A percentile compares a stretch with the other conserved stretches of the same genome.
These are phyloP conservation scores for Filobasidium floriforme DNA, from an alignment of 768 basidiomycete species.

Conservation along the genomic window DNA sequence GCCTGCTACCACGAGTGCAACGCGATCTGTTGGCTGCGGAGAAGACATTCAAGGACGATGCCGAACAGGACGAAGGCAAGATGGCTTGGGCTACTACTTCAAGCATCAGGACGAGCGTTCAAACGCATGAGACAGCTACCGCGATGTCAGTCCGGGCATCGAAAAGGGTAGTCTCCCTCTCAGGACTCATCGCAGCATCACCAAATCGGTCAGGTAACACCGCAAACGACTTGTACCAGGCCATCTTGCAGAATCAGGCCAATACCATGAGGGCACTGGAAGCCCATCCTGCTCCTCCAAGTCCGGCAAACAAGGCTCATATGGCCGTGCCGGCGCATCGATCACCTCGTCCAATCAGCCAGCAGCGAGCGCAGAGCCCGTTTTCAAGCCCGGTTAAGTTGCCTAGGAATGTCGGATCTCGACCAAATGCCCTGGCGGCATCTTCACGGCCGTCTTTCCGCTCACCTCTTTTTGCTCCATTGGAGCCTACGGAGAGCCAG, in stretches of 20 bases:
- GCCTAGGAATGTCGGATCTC: not conserved
- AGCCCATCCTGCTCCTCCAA: not conserved
- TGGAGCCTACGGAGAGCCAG: not conserved
- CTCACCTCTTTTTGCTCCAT: not conserved
- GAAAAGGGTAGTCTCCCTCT: not conserved
- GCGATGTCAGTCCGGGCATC: not conserved
- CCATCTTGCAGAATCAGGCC: constrained; percentile 6
- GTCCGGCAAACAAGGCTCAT: not conserved
- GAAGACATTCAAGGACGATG: constrained; percentile 7
- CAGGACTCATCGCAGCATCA: not conserved
- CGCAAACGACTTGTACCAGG: not conserved
- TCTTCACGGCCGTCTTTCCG: not conserved
- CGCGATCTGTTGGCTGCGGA: constrained; percentile 18
- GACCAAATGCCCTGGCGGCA: not conserved
- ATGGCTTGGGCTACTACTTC: constrained; percentile 3
- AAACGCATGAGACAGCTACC: not conserved
- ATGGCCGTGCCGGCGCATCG: not conserved
- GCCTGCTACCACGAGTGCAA: constrained; percentile 20
- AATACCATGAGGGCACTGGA: not conserved
- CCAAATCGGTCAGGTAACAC: not conserved
- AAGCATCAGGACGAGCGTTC: not conserved
- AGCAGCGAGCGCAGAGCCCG: not conserved
- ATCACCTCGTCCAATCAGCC: not conserved
- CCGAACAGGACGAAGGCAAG: not conserved
- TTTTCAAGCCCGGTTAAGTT: constrained; percentile 1